Percentiles rank a stretch among this genome's conserved stretches.
phyloP scores from a whole-genome alignment of 331 rosid species.

The Telfairia occidentalis region DNA sequence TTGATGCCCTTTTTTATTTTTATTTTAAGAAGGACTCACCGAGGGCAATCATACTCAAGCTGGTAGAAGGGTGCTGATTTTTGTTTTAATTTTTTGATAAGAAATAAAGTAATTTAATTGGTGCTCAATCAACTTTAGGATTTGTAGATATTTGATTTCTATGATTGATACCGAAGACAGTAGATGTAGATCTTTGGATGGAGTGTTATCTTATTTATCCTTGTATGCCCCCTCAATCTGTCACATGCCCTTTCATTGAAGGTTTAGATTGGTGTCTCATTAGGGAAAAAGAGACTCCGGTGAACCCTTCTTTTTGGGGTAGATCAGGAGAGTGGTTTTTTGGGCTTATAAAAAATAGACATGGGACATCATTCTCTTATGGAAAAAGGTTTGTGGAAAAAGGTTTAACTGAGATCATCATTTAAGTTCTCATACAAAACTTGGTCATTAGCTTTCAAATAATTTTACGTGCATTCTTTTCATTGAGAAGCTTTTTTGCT shows the following conservation, averaged over 20 bases:
- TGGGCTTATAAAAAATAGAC: too few relatives aligned
- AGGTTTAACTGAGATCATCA: too few relatives aligned
- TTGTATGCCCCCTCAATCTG: background rate
- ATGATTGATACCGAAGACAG: background rate
- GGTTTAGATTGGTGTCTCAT: background rate
- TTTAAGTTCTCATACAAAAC: too few relatives aligned
- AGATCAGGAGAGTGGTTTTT: background rate
- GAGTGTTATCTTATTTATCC: background rate
- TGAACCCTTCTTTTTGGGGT: background rate
- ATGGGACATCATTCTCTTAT: too few relatives aligned
- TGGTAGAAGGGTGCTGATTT: background rate
- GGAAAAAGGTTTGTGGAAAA: too few relatives aligned
- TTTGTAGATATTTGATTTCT: background rate
- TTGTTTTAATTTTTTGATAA: background rate
- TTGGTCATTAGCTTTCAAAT: too few relatives aligned
- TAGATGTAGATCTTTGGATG: background rate
- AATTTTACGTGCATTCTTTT: background rate
- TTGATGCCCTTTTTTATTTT: background rate
- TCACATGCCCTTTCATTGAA: background rate
- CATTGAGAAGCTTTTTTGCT: conserved; percentile 5
- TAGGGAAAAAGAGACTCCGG: background rate
- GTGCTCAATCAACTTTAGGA: background rate
- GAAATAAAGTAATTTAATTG: background rate
- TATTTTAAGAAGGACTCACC: background rate
- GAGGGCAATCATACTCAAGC: background rate